Evolutionary conservation across 2,329 filamentous ascomycete species (phyloP).

Genomic region (Huntiella savannae): DNA sequence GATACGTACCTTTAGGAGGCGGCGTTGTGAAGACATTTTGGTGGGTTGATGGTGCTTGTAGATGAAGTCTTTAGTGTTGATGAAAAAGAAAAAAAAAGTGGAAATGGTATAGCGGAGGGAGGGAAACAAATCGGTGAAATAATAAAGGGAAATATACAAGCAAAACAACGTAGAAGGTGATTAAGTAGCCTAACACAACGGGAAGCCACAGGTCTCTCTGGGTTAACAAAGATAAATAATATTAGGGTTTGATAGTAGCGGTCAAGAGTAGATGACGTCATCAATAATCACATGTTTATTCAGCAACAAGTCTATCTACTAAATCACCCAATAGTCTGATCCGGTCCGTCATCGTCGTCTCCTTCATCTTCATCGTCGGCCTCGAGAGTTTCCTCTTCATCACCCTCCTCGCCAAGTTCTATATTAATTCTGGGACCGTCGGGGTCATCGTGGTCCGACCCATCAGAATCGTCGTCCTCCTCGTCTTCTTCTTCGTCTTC

Average conservation of each 20-base stretch:
- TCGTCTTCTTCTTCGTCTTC: conserved; percentile 14
- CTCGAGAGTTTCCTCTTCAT: conserved; percentile 11
- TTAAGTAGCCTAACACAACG: not conserved
- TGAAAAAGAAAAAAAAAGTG: not conserved
- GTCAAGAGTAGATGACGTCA: not conserved
- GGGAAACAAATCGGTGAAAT: not conserved
- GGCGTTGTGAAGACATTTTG: conserved; percentile 12
- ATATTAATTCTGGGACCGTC: conserved; percentile 10
- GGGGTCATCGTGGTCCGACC: conserved; percentile 4
- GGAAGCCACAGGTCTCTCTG: not conserved
- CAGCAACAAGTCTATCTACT: not conserved
- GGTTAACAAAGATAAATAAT: not conserved
- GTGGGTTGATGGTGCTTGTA: not conserved
- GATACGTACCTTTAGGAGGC: conserved; percentile 24
- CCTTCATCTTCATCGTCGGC: conserved; percentile 5
- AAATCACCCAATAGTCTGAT: conserved; percentile 5
- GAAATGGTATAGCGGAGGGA: too few relatives aligned
- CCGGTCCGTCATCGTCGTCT: not conserved
- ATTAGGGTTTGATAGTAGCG: not conserved
- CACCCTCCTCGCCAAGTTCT: conserved; percentile 7
- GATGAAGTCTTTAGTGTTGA: not conserved
- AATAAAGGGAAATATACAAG: not conserved
- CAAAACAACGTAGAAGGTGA: not conserved
- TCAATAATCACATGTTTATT: not conserved
- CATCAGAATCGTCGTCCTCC: conserved; percentile 12